phyloP scores from a whole-genome alignment of 495 filamentous ascomycete genomes.

The Xylaria longipes region DNA sequence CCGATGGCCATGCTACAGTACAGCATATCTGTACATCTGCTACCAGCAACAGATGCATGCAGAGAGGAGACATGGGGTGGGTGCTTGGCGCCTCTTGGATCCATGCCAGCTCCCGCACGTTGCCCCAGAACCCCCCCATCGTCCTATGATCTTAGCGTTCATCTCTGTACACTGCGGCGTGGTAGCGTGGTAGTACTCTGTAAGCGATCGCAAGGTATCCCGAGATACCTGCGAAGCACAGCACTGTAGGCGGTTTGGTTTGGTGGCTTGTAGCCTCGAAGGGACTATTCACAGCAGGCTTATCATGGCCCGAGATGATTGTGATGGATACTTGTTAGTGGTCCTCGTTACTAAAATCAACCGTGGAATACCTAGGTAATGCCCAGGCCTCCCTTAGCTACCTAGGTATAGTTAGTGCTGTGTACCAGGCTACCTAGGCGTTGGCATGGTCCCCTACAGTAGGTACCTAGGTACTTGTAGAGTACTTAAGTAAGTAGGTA shows the following conservation, averaged over 20 bases:
- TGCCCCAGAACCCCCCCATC: constrained; percentile 35
- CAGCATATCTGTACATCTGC: not conserved
- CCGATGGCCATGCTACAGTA: not conserved
- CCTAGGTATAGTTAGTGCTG: no score
- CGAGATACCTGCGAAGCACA: constrained; percentile 38
- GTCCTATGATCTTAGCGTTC: constrained; percentile 37
- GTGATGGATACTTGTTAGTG: not conserved
- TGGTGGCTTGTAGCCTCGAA: constrained; percentile 13
- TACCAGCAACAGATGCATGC: constrained; percentile 31
- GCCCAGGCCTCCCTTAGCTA: not conserved
- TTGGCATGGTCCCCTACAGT: not conserved
- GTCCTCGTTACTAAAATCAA: not conserved
- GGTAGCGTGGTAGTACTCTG: constrained; percentile 35
- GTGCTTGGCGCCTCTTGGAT: constrained; percentile 40
- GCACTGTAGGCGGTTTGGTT: constrained; percentile 15
- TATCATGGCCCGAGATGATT: not conserved
- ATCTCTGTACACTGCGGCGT: constrained; percentile 21
- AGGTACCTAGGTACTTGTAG: not conserved
- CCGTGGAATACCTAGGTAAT: not conserved
- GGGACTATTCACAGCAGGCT: not conserved
- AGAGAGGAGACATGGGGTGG: constrained; percentile 33
- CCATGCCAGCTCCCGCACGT: constrained; percentile 35
- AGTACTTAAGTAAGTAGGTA: not conserved
- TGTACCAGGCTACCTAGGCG: not conserved
- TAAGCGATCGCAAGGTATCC: constrained; percentile 35